A percentile compares a stretch with the other conserved stretches of the same genome.
Evolutionary conservation across 345 rosid species (phyloP).

Genomic region (Eucalyptus viminalis): DNA sequence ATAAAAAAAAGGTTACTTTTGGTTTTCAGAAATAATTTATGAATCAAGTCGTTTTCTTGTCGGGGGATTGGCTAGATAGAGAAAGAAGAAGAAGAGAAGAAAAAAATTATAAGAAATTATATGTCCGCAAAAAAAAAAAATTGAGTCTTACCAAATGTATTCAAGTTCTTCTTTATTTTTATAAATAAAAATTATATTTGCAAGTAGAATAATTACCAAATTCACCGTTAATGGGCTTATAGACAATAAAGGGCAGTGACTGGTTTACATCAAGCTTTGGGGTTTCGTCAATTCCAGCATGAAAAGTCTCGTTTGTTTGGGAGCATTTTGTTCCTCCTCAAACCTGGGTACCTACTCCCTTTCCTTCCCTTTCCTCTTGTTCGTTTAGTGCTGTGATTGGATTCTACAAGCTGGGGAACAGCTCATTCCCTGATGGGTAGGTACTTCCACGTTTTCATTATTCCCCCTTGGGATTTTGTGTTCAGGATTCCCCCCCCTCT

Average conservation of each 20-base stretch:
- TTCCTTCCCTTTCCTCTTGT: background rate
- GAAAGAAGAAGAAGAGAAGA: fast-evolving
- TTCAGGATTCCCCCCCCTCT: background rate
- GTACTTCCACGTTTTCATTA: background rate
- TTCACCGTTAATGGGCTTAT: background rate
- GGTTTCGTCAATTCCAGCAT: background rate
- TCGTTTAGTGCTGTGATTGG: background rate
- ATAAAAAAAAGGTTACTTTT: no score
- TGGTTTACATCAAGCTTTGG: background rate
- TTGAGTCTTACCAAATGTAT: no score
- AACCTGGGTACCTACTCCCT: background rate
- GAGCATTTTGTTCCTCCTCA: background rate
- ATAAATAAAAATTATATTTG: no score
- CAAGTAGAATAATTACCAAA: no score
- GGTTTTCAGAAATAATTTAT: no score
- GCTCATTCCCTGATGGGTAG: conserved; percentile 1
- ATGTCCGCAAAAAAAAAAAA: fast-evolving
- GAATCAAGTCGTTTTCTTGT: no score
- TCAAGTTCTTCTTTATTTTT: no score
- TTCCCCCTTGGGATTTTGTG: background rate
- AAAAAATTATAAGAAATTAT: no score
- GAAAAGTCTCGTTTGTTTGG: background rate
- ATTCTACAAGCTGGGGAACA: background rate
- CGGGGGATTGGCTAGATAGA: fast-evolving
- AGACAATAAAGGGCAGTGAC: background rate